Base-by-base conservation (phyloP, 2,329 filamentous ascomycete species). In the Apiospora hydei region DNA sequence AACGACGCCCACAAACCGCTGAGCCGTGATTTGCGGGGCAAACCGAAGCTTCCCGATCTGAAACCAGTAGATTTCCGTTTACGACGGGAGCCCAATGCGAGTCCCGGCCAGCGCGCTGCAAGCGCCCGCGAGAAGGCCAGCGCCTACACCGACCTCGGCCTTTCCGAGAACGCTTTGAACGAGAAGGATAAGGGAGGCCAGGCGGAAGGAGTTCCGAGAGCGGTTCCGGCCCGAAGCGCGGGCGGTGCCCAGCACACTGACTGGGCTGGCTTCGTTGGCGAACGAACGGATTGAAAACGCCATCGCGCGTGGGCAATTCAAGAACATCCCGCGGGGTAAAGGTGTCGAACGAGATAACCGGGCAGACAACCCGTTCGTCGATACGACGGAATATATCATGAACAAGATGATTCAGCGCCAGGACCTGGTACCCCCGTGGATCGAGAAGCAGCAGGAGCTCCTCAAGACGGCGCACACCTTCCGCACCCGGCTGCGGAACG, bases 381-480 rank as follows among this genome's bases (percentile, higher is more conserved):
- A 98, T 79, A 98, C 96, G 0, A 98, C 96, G 0, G 96, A 98
- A 82, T 98, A 98, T 81, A 94, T 98, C 77, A 93, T 98, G 92
- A 98, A 99, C 83, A 96, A 97, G 83, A 98, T 98, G 85, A 98
- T 99, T 74, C 94, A 98, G 83, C 92, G 93, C 72, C 96, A 99
- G 82, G 95, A 98, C 26, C 94, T 98, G 73, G 94, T 97, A 0
- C 96, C 96, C 0, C 96, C 96, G 0, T 99, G 96, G 96, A 98
- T 99, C 73, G 96, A 99, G 83, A 98, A 98, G 83, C 96, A 99
- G 81, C 96, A 98, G 80, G 95, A 98, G 78, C 85, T 98, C 7
- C 88, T 91, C 14, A 90, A 89, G 73, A 88, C 93, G 0, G 88
- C 91, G 0, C 88, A 86, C 16, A 86, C 87, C 0, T 98, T 99